Evolutionary conservation across 2,329 filamentous ascomycete genomes (phyloP).

Genomic region (Colletotrichum sp.): DNA sequence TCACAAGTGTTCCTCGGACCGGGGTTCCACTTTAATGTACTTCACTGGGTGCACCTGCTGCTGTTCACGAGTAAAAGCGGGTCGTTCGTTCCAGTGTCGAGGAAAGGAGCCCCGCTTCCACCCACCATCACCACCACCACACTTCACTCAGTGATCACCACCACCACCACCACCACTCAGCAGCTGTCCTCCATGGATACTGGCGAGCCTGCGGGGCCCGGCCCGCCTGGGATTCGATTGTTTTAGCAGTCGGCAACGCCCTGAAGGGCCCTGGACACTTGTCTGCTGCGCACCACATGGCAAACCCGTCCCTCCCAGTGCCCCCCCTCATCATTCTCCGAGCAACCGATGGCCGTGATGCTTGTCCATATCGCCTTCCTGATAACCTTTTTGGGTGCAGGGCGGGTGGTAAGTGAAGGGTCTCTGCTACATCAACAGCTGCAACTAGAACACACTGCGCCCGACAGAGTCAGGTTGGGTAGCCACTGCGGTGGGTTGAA

Average conservation of each 20-base stretch:
- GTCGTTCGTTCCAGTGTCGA: not conserved
- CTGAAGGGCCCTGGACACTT: not conserved
- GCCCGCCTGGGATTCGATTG: not conserved
- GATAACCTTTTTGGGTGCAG: constrained; percentile 24
- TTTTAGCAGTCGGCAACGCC: not conserved
- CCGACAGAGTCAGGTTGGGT: not conserved
- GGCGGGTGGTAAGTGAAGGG: constrained; percentile 8
- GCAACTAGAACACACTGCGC: not conserved
- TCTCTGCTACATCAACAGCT: not conserved
- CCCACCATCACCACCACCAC: not conserved
- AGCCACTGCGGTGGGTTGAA: constrained; percentile 1
- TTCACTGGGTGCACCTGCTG: too few species aligned
- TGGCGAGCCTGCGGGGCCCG: not conserved
- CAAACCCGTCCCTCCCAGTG: not conserved
- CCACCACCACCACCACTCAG: too few species aligned
- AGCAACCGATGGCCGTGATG: constrained; percentile 20
- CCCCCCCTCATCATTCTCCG: not conserved
- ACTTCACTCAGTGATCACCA: too few species aligned
- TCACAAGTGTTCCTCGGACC: not conserved
- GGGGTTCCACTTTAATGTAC: not conserved
- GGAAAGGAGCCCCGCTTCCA: too few species aligned
- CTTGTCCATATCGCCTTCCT: constrained; percentile 26
- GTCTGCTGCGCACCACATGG: not conserved
- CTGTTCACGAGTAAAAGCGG: not conserved
- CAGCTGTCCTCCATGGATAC: not conserved